These are phyloP conservation scores for Trametopsis cervina DNA, from an alignment of 768 basidiomycete genomes.

Conservation along the genomic window DNA sequence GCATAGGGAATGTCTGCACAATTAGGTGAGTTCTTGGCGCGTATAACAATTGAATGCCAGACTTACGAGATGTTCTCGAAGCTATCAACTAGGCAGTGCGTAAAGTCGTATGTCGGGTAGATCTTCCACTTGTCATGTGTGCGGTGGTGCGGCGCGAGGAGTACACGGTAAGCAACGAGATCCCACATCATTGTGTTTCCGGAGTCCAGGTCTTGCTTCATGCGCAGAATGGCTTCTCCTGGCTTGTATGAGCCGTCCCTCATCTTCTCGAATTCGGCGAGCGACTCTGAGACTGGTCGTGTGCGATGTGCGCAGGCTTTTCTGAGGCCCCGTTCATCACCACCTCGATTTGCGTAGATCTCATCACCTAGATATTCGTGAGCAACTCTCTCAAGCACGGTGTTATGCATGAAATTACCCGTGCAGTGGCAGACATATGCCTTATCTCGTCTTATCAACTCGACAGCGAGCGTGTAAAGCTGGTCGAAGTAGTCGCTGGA, in stretches of 20 bases:
- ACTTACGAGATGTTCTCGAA: slow-evolving; percentile 98
- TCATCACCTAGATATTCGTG: slow-evolving; percentile 64
- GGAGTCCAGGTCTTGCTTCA: slow-evolving; percentile 93
- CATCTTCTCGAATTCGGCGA: slow-evolving; percentile 89
- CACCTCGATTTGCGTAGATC: slow-evolving; percentile 84
- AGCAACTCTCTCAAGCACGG: no score
- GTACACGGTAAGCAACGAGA: slow-evolving; percentile 90
- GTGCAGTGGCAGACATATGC: slow-evolving; percentile 96
- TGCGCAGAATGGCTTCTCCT: slow-evolving; percentile 88
- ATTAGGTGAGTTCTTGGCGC: background rate
- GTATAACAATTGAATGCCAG: background rate
- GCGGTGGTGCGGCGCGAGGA: slow-evolving; percentile 87
- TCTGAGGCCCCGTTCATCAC: slow-evolving; percentile 70
- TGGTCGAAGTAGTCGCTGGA: slow-evolving; percentile 94
- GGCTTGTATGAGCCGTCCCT: slow-evolving; percentile 84
- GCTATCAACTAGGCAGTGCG: slow-evolving; percentile 96
- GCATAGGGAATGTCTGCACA: slow-evolving; percentile 84
- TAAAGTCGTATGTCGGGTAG: slow-evolving; percentile 98
- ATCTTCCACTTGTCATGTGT: slow-evolving; percentile 93
- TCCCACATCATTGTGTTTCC: slow-evolving; percentile 99
- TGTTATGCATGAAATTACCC: slow-evolving; percentile 48
- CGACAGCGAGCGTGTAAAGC: slow-evolving; percentile 80
- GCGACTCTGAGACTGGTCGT: slow-evolving; percentile 81
- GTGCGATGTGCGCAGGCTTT: slow-evolving; percentile 81
- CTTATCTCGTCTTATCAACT: slow-evolving; percentile 83